phyloP scores from a whole-genome alignment of 2,329 filamentous ascomycete genomes.

The Beauveria sp. region DNA sequence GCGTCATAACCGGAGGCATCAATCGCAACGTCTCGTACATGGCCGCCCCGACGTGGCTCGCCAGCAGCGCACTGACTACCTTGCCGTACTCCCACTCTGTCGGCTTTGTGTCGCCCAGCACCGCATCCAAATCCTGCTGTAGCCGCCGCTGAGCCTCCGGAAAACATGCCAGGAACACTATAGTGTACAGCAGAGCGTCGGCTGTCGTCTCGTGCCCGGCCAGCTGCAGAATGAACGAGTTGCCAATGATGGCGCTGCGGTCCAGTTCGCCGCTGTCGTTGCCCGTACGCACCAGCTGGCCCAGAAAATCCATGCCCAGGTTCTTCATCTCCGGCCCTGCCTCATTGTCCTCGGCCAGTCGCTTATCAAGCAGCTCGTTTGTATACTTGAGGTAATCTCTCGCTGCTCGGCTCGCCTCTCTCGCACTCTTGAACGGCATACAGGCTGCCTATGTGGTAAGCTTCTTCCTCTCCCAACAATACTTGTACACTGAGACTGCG shows the following conservation, averaged over 20 bases:
- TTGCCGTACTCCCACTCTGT: constrained; percentile 64
- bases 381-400: constrained; percentile 62
- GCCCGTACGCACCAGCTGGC: constrained; percentile 35
- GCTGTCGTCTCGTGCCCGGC: constrained; percentile 79
- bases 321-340: constrained; percentile 31
- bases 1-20: constrained; percentile 61
- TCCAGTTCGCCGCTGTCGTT: constrained; percentile 35
- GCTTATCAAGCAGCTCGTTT: constrained; percentile 58
- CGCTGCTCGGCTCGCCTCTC: constrained; percentile 45
- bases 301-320: constrained; percentile 44
- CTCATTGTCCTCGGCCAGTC: constrained; percentile 35
- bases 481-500: too few relatives aligned
- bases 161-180: constrained; percentile 60
- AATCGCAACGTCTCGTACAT: constrained; percentile 72
- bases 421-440: constrained; percentile 44
- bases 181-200: constrained; percentile 63
- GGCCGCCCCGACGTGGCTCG: constrained; percentile 63
- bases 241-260: constrained; percentile 62
- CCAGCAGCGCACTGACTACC: constrained; percentile 57
- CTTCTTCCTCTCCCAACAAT: background rate
- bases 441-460: constrained; percentile 21
- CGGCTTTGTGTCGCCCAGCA: constrained; percentile 52
- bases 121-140: constrained; percentile 60
- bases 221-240: constrained; percentile 60
- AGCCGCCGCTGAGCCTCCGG: constrained; percentile 55